A percentile compares a stretch with the other conserved stretches of the same genome.
These are phyloP conservation scores for Neurospora sublineolata DNA, from an alignment of 495 filamentous ascomycete species.

Conservation along the genomic window DNA sequence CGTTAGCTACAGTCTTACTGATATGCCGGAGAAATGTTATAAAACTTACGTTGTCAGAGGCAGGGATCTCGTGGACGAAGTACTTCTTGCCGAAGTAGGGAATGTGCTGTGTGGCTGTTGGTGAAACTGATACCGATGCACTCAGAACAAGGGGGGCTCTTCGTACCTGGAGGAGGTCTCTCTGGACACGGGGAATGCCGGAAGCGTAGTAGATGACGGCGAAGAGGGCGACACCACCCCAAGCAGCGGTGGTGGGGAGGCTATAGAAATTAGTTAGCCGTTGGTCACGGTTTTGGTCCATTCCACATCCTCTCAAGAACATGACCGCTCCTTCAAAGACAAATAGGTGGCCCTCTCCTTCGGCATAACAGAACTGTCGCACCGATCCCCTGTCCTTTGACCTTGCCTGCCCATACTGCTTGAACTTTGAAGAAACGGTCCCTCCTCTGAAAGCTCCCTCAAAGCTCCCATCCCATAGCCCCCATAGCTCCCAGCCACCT, in stretches of 20 bases:
- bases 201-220: constrained; percentile 49
- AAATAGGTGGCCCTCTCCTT: background rate
- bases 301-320: background rate
- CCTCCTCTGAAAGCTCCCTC: background rate
- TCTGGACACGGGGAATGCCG: constrained; percentile 43
- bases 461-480: background rate
- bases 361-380: background rate
- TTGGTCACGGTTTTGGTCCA: background rate
- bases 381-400: background rate
- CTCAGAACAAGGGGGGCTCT: background rate
- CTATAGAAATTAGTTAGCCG: background rate
- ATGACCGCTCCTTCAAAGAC: background rate
- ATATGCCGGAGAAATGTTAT: background rate
- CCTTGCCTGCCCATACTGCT: background rate
- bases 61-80: constrained; percentile 40
- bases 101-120: constrained; percentile 34
- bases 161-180: constrained; percentile 41
- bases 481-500: background rate
- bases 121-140: background rate
- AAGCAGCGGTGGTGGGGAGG: constrained; percentile 13
- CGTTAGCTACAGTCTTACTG: constrained; percentile 5
- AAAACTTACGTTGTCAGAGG: constrained; percentile 45
- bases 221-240: constrained; percentile 45
- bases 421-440: background rate
- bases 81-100: constrained; percentile 35